Base-by-base conservation (phyloP, 352 stramenopile genomes). In the Poterioochromonas sp. region DNA sequence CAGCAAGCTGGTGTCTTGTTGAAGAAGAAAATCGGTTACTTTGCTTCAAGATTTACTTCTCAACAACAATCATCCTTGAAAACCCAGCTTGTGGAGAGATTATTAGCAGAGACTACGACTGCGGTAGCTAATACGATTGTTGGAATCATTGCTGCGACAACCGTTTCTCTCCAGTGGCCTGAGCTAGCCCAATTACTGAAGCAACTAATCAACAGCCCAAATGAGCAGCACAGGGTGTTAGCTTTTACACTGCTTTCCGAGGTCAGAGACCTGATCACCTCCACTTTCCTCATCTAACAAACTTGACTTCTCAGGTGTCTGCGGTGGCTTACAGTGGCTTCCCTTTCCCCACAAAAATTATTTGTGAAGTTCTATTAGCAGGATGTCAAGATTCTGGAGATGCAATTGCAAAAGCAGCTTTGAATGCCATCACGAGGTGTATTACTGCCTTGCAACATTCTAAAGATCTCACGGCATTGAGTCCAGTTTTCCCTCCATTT, bases 381-480 rank as follows among this genome's bases (percentile, higher is more conserved):
- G 86, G 79, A 41, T 73, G 90, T 32, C 65, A 79, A 5, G 77
- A 80, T 62, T 85, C 86, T 65, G 85, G 89, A 8, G 82, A 89
- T 77, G 86, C 85, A 73, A 83, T 87, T 2, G 79, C 84, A 29
- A 81, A 90, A 1, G 88, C 87, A 81, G 86, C 86, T 1, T 73
- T 90, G 34, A 84, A 85, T 39, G 79, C 73, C 0, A 62, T 26
- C n/a, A 65, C 37, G 32, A 69, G 40, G 0, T 80, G 63, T 39
- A 65, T 82, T 54, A 11, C 26, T 70, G 65, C 65, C 73, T 80
- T 90, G 0, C 84, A 89, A 63, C 62, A 83, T 32, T 85, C 89
- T 53, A 81, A 86, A 58, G 77, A 84, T 68, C 83, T 89, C 64
- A 85, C 91, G 79, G 79, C 84, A 53, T 85, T 86, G 39, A 70